Evolutionary conservation across 306 rosid species (phyloP), one percentile per base, ranked within the genome.

Genomic region (Hylodesmum podocarpum): DNA sequence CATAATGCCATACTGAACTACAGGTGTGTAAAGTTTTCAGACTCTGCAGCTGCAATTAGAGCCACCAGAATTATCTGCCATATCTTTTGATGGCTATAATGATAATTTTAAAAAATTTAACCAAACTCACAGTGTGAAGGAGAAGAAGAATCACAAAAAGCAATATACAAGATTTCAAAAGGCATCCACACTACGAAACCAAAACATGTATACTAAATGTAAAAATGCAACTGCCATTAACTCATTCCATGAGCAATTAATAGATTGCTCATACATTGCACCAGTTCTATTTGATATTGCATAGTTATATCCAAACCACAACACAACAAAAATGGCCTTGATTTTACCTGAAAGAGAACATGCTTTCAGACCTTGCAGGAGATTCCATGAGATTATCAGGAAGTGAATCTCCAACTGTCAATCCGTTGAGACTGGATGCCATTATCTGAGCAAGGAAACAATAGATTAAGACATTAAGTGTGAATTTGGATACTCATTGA

Each of bases 401-500:
- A 62, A 95, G 92, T 46, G 97, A 90, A 43, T 95, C 99, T 73
- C 92, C 99, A 66, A 95, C 99, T 16, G 97, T 95, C 85, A 92
- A 84, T 55, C 99, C 99, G 47, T 95, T 95, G 86, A 95, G 88
- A 87, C 99, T 95, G 49, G 99, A 90, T 34, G 99, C 99, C 99
- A 95, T 92, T 78, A 95, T 92, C 99, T 95, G 87, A 46, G 44
- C 11, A 47, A 6, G 22, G 16, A 62, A 65, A 58, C 40, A 79
- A 76, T 21, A 13, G 47, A 54, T 16, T 63, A 25, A n/a, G n/a
- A n/a, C n/a, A n/a, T n/a, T n/a, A n/a, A n/a, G n/a, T n/a, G n/a
- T n/a, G n/a, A n/a, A n/a, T n/a, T n/a, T n/a, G n/a, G n/a, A n/a
- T n/a, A n/a, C n/a, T n/a, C n/a, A n/a, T n/a, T n/a, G n/a, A n/a